A percentile compares a stretch with the other conserved stretches of the same genome.
Evolutionary conservation across 2,329 filamentous ascomycete genomes (phyloP).

Genomic region (Pestalotiopsis sp.): DNA sequence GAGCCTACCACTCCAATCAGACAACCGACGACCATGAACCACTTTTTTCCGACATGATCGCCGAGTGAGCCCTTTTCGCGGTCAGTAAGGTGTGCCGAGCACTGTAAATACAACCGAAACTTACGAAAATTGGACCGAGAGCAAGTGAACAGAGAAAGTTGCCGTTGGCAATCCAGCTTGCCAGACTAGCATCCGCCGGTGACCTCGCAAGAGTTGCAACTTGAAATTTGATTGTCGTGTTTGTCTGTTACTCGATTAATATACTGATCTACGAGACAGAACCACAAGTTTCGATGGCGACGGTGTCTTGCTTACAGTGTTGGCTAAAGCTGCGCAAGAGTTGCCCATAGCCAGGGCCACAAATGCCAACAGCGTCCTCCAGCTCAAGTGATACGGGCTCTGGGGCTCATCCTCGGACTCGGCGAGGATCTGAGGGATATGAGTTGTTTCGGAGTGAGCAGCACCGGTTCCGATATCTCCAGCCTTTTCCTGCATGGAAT

Average conservation of each 20-base stretch:
- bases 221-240: constrained; percentile 3
- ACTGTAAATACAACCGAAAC: not conserved
- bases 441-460: not conserved
- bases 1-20: constrained; percentile 8
- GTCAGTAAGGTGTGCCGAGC: not conserved
- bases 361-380: constrained; percentile 5
- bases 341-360: constrained; percentile 7
- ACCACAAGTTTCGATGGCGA: not conserved
- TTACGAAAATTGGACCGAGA: constrained; percentile 3
- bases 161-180: constrained; percentile 5
- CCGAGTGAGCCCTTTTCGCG: not conserved
- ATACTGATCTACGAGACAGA: too few relatives aligned
- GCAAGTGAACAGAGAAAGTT: constrained; percentile 8
- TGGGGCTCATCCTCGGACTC: constrained; percentile 4
- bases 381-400: not conserved
- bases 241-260: not conserved
- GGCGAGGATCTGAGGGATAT: not conserved
- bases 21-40: constrained; percentile 2
- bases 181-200: constrained; percentile 1
- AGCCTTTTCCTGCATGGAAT: not conserved
- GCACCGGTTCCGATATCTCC: not conserved
- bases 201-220: constrained; percentile 3
- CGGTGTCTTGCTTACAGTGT: not conserved
- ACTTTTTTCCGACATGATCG: constrained; percentile 6
- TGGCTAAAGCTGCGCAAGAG: constrained; percentile 4